phyloP scores from a whole-genome alignment of 169 alveolate genomes.

The Amoebophrya sp. region DNA sequence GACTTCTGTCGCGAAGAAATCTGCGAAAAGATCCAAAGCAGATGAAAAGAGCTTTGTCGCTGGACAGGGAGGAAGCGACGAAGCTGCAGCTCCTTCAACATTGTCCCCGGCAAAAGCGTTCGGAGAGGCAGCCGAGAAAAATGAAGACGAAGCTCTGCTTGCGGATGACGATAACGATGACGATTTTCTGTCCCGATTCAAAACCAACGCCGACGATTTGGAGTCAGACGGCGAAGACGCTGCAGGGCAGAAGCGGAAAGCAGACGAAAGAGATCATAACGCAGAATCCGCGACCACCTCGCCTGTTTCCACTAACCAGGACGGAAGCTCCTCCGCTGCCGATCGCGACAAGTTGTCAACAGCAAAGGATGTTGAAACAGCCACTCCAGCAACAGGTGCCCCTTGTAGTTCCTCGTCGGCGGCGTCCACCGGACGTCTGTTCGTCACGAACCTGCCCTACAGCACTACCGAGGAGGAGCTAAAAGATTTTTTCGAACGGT shows the following conservation, averaged over 20 bases:
- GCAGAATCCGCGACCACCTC: too few relatives aligned
- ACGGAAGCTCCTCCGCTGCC: too few relatives aligned
- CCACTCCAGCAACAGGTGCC: too few relatives aligned
- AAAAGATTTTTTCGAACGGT: conserved; percentile 42
- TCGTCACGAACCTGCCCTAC: conserved; percentile 78
- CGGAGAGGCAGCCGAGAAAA: neutral
- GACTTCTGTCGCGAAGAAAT: neutral
- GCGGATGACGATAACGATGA: neutral
- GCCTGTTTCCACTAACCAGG: too few relatives aligned
- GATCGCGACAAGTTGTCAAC: too few relatives aligned
- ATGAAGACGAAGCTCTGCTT: neutral
- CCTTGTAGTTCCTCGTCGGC: too few relatives aligned
- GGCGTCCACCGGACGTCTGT: conserved; percentile 56
- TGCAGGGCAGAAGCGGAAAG: too few relatives aligned
- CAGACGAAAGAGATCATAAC: too few relatives aligned
- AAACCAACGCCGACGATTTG: neutral
- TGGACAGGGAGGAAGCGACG: neutral
- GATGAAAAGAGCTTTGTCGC: conserved; percentile 6
- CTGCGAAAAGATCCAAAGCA: neutral
- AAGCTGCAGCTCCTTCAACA: neutral
- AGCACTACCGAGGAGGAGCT: conserved; percentile 76
- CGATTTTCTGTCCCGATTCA: neutral
- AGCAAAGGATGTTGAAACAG: too few relatives aligned
- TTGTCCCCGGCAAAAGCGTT: neutral
- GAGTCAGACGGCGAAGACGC: neutral